A percentile compares a stretch with the other conserved stretches of the same genome.
Conservation (phyloP, 2,329 filamentous ascomycete genomes). For the Pleomassaria siparia region DNA sequence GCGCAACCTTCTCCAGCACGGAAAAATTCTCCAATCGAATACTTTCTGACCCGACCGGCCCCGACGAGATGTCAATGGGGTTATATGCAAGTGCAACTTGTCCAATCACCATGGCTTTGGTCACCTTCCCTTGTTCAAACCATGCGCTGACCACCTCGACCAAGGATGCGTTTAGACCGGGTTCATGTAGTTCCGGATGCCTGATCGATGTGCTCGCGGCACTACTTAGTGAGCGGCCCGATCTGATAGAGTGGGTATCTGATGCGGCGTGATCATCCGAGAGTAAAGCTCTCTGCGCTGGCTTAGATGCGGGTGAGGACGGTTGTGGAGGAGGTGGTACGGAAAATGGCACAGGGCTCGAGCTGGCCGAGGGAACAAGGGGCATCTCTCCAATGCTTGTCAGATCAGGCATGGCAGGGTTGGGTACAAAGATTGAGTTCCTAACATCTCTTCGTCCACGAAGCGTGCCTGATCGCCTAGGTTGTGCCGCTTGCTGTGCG, state of each 20-base stretch:
- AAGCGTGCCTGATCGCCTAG: constrained; percentile 65
- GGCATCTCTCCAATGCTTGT: constrained; percentile 40
- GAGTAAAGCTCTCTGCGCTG: constrained; percentile 36
- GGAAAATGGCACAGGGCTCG: constrained; percentile 5
- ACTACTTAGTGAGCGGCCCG: constrained; percentile 74
- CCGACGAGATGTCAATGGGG: constrained; percentile 49
- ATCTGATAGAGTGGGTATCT: constrained; percentile 89
- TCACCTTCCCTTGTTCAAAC: constrained; percentile 74
- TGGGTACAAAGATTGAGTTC: constrained; percentile 82
- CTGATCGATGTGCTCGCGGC: constrained; percentile 63
- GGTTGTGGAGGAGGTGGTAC: constrained; percentile 31
- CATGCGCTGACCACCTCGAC: constrained; percentile 88
- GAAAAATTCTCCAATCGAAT: constrained; percentile 87
- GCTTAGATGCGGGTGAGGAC: constrained; percentile 39
- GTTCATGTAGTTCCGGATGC: constrained; percentile 78
- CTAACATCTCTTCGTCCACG: constrained; percentile 88
- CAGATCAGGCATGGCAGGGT: constrained; percentile 40
- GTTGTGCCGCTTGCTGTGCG: constrained; percentile 59
- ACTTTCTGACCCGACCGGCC: constrained; percentile 55
- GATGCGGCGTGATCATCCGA: constrained; percentile 65
- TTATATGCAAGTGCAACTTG: constrained; percentile 90
- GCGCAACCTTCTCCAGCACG: constrained; percentile 86
- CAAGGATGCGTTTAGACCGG: constrained; percentile 83
- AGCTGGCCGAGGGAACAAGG: constrained; percentile 26
- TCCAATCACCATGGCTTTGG: constrained; percentile 74